Percentiles rank a stretch among this genome's conserved stretches.
Conservation (phyloP, 2,329 filamentous ascomycete genomes). For the Colletotrichum ledebouriae region DNA sequence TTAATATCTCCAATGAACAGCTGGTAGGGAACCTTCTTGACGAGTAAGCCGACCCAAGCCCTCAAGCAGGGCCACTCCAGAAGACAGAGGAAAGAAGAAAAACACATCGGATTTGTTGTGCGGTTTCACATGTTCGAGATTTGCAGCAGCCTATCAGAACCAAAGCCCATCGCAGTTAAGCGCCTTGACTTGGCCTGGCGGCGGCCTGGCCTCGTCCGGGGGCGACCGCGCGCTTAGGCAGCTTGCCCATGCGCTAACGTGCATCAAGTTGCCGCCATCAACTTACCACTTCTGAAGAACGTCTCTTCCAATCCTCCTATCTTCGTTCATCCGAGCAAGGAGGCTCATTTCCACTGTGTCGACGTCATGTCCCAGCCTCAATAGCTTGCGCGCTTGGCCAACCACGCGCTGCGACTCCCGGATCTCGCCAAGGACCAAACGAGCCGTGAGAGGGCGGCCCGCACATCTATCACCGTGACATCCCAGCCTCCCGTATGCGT, state of each 20-base stretch:
- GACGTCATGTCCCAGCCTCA: constrained; percentile 13
- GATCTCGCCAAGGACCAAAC: constrained; percentile 14
- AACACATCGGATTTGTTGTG: neutral
- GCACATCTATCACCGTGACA: constrained; percentile 19
- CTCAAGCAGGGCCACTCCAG: too few species aligned
- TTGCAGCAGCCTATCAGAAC: neutral
- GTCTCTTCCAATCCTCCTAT: neutral
- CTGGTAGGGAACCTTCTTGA: neutral
- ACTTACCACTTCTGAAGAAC: too few species aligned
- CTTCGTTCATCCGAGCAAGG: constrained; percentile 14
- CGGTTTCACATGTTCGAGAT: constrained; percentile 4
- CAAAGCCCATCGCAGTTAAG: constrained; percentile 13
- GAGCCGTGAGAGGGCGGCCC: constrained; percentile 7
- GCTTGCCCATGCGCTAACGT: neutral
- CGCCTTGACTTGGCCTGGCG: constrained; percentile 18
- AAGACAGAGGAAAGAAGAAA: neutral
- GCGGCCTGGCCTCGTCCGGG: neutral
- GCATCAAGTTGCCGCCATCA: too few species aligned
- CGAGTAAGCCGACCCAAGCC: neutral
- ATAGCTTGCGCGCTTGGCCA: constrained; percentile 2
- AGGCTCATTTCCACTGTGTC: constrained; percentile 18
- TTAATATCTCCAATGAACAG: neutral
- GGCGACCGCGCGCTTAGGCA: constrained; percentile 23
- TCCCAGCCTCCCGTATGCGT: constrained; percentile 13
- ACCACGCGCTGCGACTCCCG: constrained; percentile 2